These are phyloP conservation scores for Neurospora sp. DNA, from an alignment of 2,329 filamentous ascomycete species.

Conservation along the genomic window DNA sequence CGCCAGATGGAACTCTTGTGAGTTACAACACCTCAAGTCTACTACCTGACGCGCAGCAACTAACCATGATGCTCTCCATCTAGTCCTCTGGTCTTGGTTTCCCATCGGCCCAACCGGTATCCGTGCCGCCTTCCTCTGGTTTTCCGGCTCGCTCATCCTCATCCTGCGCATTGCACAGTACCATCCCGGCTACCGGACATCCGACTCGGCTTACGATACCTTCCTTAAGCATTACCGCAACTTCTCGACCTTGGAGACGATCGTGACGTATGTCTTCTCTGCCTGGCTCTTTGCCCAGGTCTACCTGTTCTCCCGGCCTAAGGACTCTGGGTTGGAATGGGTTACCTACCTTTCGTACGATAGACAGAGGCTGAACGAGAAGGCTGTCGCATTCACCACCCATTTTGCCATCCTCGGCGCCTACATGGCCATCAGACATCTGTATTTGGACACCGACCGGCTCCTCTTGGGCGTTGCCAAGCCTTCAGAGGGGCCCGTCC, in stretches of 20 bases:
- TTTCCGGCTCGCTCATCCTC: slow-evolving; percentile 67
- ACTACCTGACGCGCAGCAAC: neutral
- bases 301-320: slow-evolving; percentile 62
- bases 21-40: slow-evolving; percentile 22
- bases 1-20: slow-evolving; percentile 59
- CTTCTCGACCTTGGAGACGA: slow-evolving; percentile 55
- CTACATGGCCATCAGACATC: slow-evolving; percentile 58
- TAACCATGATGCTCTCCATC: slow-evolving; percentile 5
- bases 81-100: slow-evolving; percentile 80
- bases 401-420: slow-evolving; percentile 60
- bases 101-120: slow-evolving; percentile 67
- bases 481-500: slow-evolving; percentile 13
- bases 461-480: slow-evolving; percentile 38
- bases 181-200: slow-evolving; percentile 64
- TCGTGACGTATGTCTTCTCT: slow-evolving; percentile 68
- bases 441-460: slow-evolving; percentile 64
- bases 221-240: slow-evolving; percentile 48
- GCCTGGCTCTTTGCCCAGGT: slow-evolving; percentile 71
- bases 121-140: slow-evolving; percentile 64
- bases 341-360: slow-evolving; percentile 63
- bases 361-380: slow-evolving; percentile 72
- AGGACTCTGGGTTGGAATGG: slow-evolving; percentile 55
- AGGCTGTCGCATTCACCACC: slow-evolving; percentile 67
- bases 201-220: slow-evolving; percentile 55
- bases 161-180: slow-evolving; percentile 78